Evolutionary conservation across 2,329 filamentous ascomycete genomes (phyloP).

Genomic region (Penicillium sclerotiorum): DNA sequence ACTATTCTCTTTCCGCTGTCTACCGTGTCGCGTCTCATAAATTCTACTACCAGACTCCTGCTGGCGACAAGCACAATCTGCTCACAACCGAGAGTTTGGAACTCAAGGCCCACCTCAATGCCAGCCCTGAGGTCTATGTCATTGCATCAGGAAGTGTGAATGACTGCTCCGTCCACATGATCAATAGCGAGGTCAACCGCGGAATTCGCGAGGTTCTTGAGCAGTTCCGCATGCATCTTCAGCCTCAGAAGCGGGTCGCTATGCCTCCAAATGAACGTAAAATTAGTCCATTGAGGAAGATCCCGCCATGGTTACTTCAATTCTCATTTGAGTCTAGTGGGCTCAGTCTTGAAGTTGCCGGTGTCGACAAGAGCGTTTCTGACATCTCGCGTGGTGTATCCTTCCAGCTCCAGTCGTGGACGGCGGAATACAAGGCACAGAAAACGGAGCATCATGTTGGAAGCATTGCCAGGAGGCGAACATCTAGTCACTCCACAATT

Average conservation of each 20-base stretch:
- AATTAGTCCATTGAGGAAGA: conserved; percentile 71
- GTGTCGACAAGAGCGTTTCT: conserved; percentile 81
- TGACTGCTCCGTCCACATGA: conserved; percentile 85
- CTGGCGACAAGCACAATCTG: conserved; percentile 80
- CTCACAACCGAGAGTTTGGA: conserved; percentile 87
- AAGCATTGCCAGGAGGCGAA: conserved; percentile 64
- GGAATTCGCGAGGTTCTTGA: conserved; percentile 88
- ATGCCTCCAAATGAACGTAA: conserved; percentile 55
- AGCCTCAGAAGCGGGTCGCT: conserved; percentile 60
- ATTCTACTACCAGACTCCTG: conserved; percentile 90
- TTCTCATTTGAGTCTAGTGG: conserved; percentile 84
- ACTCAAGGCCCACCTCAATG: conserved; percentile 79
- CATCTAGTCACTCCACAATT: conserved; percentile 70
- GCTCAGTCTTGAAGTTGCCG: conserved; percentile 87
- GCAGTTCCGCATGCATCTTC: conserved; percentile 73
- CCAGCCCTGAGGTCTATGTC: conserved; percentile 82
- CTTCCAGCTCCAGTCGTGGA: conserved; percentile 84
- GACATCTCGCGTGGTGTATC: conserved; percentile 79
- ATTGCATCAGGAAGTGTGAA: conserved; percentile 77
- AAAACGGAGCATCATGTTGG: conserved; percentile 61
- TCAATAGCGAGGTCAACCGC: conserved; percentile 88
- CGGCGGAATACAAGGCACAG: conserved; percentile 84
- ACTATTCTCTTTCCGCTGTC: conserved; percentile 83
- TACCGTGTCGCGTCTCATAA: conserved; percentile 83
- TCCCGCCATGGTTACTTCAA: conserved; percentile 83